A percentile compares a stretch with the other conserved stretches of the same genome.
Evolutionary conservation across 78 protist genomes (phyloP).

Genomic region (Speleostelium caveatum): DNA sequence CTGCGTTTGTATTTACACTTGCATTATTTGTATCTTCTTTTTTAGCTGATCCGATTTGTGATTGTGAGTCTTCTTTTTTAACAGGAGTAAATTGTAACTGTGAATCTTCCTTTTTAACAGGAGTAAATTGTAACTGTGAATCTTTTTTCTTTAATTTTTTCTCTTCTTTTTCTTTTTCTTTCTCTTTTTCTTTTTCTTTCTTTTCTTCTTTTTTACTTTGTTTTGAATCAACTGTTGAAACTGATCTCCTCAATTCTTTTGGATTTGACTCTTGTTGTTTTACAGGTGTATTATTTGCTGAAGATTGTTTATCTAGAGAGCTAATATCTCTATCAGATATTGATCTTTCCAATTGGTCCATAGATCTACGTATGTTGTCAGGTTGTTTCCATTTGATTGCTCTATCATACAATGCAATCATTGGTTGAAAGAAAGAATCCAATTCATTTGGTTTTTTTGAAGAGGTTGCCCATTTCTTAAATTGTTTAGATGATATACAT

Average conservation of each 20-base stretch:
- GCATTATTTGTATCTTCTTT: not conserved
- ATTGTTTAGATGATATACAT: slow-evolving; percentile 32
- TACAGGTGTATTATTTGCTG: not conserved
- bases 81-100: no score
- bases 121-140: no score
- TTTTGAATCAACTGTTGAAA: slow-evolving; percentile 33
- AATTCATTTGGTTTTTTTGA: slow-evolving; percentile 65
- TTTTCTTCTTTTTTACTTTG: not conserved
- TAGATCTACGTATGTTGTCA: not conserved
- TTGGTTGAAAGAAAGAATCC: slow-evolving; percentile 53
- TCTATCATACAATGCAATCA: slow-evolving; percentile 52
- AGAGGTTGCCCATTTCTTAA: slow-evolving; percentile 52
- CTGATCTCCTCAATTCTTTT: slow-evolving; percentile 74
- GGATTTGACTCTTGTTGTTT: slow-evolving; percentile 14
- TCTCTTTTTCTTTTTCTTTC: slow-evolving; percentile 14
- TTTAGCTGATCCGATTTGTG: no score
- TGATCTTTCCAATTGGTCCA: slow-evolving; percentile 37
- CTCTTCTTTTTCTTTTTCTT: not conserved
- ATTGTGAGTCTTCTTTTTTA: not conserved
- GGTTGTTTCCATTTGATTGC: slow-evolving; percentile 47
- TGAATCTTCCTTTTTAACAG: not conserved
- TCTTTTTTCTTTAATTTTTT: not conserved
- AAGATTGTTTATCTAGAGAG: not conserved
- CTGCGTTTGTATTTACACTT: not conserved
- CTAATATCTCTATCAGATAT: slow-evolving; percentile 2